A percentile compares a stretch with the other conserved stretches of the same genome.
Conservation (phyloP, 306 rosid species). For the Quercus rubra region DNA sequence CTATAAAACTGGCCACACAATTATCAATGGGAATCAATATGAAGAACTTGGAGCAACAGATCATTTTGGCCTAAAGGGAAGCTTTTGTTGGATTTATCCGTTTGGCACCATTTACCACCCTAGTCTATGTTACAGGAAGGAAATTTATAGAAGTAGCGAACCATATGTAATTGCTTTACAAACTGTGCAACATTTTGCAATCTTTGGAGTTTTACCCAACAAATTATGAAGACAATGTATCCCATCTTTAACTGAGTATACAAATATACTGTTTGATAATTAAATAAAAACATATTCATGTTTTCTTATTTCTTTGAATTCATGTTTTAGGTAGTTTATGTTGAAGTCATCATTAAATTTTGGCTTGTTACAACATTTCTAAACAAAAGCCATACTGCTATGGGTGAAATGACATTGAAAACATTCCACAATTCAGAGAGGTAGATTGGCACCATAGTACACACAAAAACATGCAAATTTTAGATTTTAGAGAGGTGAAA, state of each 20-base stretch:
- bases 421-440: not conserved
- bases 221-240: not conserved
- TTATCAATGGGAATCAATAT: not conserved
- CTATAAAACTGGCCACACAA: not conserved
- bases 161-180: not conserved
- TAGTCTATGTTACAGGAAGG: too few relatives aligned
- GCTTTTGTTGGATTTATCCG: too few relatives aligned
- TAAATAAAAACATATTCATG: not conserved
- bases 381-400: not conserved
- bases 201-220: not conserved
- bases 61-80: not conserved
- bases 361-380: not conserved
- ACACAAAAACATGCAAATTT: too few relatives aligned
- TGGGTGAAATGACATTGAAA: not conserved
- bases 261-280: not conserved
- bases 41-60: not conserved
- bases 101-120: too few relatives aligned
- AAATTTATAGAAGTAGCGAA: not conserved
- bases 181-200: not conserved
- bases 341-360: not conserved
- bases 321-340: not conserved
- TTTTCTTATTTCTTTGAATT: not conserved
- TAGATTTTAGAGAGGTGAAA: too few relatives aligned
- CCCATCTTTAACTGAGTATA: not conserved
- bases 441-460: not conserved